A percentile compares a stretch with the other conserved stretches of the same genome.
phyloP scores from a whole-genome alignment of 495 filamentous ascomycete genomes.

The Xylaria castorea region DNA sequence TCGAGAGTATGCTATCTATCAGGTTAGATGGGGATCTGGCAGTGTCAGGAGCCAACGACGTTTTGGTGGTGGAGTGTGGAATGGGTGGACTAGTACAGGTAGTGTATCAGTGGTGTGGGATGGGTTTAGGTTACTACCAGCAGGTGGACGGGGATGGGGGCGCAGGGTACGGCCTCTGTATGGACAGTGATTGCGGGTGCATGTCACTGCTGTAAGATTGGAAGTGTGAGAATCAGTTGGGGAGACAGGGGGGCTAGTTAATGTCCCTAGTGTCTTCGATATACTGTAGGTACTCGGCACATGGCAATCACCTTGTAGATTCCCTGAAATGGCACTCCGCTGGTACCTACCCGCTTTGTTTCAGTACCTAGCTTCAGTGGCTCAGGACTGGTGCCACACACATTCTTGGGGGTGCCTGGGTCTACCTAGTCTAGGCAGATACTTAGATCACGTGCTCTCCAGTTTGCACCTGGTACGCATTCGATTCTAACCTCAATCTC shows the following conservation, averaged over 20 bases:
- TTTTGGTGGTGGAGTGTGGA: slow-evolving; percentile 15
- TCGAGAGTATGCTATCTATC: slow-evolving; percentile 6
- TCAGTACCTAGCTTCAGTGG: background rate
- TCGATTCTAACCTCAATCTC: background rate
- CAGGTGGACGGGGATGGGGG: background rate
- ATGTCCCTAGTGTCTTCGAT: too few relatives aligned
- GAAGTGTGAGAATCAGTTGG: background rate
- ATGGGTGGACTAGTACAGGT: slow-evolving; percentile 5
- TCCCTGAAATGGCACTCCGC: background rate
- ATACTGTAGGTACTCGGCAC: background rate
- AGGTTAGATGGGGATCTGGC: slow-evolving; percentile 15
- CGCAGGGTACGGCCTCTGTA: background rate
- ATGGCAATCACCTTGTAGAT: background rate
- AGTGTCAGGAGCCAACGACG: slow-evolving; percentile 25
- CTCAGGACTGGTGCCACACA: background rate
- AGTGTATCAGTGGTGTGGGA: background rate
- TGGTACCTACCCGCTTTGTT: background rate
- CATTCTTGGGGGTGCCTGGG: background rate
- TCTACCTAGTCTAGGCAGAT: background rate
- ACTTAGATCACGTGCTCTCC: background rate
- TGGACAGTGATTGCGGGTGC: background rate
- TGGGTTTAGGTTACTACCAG: slow-evolving; percentile 5
- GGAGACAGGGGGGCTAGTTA: background rate
- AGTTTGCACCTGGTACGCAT: background rate
- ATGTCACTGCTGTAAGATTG: background rate